A percentile compares a stretch with the other conserved stretches of the same genome.
These are phyloP conservation scores for Tetracladium marchalianum DNA, from an alignment of 495 filamentous ascomycete species.

Conservation along the genomic window DNA sequence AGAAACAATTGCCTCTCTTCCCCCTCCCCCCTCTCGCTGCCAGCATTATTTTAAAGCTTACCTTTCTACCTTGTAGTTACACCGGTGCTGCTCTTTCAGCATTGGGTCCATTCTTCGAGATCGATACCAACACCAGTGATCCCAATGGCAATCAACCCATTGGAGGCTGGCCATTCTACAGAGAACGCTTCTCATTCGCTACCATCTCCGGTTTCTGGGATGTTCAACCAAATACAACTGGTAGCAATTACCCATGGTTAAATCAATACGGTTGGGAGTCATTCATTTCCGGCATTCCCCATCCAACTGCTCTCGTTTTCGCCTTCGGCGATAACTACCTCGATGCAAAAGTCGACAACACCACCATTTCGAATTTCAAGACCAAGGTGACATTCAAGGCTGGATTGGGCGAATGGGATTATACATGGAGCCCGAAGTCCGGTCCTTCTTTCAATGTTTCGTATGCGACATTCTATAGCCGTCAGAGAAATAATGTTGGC, in stretches of 20 bases:
- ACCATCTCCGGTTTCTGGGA: constrained; percentile 70
- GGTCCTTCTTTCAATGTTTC: constrained; percentile 40
- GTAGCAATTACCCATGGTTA: constrained; percentile 64
- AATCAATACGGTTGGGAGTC: constrained; percentile 62
- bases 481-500: constrained; percentile 29
- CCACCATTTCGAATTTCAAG: constrained; percentile 48
- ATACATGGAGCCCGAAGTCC: constrained; percentile 53
- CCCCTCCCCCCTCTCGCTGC: background rate
- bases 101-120: constrained; percentile 60
- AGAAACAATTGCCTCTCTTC: background rate
- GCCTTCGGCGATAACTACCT: constrained; percentile 46
- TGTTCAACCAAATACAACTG: constrained; percentile 48
- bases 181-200: constrained; percentile 57
- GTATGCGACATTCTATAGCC: constrained; percentile 42
- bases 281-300: constrained; percentile 62
- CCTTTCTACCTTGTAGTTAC: constrained; percentile 20
- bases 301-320: constrained; percentile 40
- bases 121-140: constrained; percentile 32
- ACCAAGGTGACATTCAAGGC: constrained; percentile 53
- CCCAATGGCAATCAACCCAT: constrained; percentile 34
- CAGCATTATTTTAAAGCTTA: background rate
- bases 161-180: constrained; percentile 68
- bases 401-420: constrained; percentile 53
- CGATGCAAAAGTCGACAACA: constrained; percentile 50
- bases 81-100: constrained; percentile 44